Evolutionary conservation across 2,329 filamentous ascomycete species (phyloP).

Genomic region (Sarocladium brachiariae): DNA sequence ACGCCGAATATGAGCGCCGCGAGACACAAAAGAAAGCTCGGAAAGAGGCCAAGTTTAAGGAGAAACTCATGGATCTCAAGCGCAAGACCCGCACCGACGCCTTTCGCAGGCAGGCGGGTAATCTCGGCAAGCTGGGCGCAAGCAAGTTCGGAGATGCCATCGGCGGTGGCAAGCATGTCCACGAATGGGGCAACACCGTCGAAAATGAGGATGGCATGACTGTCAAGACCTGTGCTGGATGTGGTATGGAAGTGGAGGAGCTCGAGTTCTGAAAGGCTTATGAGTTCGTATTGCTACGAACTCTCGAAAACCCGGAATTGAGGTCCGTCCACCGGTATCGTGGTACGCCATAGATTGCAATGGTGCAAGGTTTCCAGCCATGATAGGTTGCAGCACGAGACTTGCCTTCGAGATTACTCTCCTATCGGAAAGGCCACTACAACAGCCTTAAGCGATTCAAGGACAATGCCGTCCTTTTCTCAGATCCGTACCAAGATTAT

Average conservation of each 20-base stretch:
- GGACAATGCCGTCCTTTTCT: neutral
- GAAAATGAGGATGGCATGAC: constrained; percentile 66
- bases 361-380: too few species aligned
- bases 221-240: constrained; percentile 71
- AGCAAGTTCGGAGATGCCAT: constrained; percentile 72
- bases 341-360: too few species aligned
- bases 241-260: constrained; percentile 74
- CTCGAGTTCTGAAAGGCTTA: constrained; percentile 47
- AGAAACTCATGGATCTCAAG: constrained; percentile 83
- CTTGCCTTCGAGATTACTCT: too few species aligned
- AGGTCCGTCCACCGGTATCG: too few species aligned
- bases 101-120: constrained; percentile 64
- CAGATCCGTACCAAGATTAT: neutral
- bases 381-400: too few species aligned
- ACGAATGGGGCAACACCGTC: constrained; percentile 74
- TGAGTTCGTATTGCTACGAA: neutral
- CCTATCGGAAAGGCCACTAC: neutral
- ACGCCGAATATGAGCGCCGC: constrained; percentile 79
- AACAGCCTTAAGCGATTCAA: neutral
- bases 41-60: constrained; percentile 88
- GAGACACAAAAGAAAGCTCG: constrained; percentile 73
- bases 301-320: neutral
- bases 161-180: constrained; percentile 67
- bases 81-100: constrained; percentile 89
- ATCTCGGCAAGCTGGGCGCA: constrained; percentile 45